A percentile compares a stretch with the other conserved stretches of the same genome.
These are phyloP conservation scores for Agarophyton chilense DNA, from an alignment of 23 red algal species.

Conservation along the genomic window DNA sequence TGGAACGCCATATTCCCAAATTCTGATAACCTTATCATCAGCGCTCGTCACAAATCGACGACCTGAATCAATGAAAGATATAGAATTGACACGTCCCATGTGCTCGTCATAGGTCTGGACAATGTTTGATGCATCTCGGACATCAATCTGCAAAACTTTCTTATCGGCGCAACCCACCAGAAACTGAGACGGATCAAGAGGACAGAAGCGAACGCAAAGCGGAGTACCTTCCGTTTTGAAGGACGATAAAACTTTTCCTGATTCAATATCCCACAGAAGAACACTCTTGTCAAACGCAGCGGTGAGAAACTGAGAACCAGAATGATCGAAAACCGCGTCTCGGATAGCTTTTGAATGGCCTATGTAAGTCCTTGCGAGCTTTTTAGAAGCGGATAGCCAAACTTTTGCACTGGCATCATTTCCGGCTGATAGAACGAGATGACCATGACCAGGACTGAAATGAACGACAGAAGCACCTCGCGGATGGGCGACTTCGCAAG, in stretches of 20 bases:
- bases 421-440: constrained; percentile 71
- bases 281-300: constrained; percentile 74
- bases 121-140: constrained; percentile 53
- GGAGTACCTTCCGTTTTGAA: constrained; percentile 35
- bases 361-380: constrained; percentile 49
- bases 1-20: constrained; percentile 95
- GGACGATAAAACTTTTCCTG: constrained; percentile 52
- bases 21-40: constrained; percentile 86
- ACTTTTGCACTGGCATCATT: constrained; percentile 73
- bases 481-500: constrained; percentile 1
- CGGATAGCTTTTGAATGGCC: constrained; percentile 78
- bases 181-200: constrained; percentile 48
- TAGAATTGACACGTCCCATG: constrained; percentile 82
- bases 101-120: constrained; percentile 88
- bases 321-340: constrained; percentile 59
- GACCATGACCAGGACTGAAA: constrained; percentile 73
- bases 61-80: constrained; percentile 82
- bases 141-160: constrained; percentile 81
- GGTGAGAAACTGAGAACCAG: constrained; percentile 65
- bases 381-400: constrained; percentile 43
- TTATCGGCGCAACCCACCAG: constrained; percentile 77
- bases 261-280: constrained; percentile 85
- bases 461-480: constrained; percentile 72
- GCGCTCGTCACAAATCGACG: constrained; percentile 80
- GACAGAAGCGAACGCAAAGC: constrained; percentile 48